These are phyloP conservation scores for Chytriomyces confervae DNA, from an alignment of 192 early-diverging fungal genomes.

Conservation along the genomic window DNA sequence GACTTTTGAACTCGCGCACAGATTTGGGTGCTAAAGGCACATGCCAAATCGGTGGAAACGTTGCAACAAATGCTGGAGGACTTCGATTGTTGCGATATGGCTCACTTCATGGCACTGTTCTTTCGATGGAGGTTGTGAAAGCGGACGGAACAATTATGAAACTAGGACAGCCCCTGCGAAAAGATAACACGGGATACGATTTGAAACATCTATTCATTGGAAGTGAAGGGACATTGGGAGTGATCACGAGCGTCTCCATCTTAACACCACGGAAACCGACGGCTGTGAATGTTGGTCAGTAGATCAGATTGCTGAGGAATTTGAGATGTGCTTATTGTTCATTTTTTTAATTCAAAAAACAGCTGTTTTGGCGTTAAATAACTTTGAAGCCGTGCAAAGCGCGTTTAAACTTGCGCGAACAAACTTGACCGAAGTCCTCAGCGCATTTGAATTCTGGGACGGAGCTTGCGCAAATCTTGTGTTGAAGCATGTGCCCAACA, in stretches of 20 bases:
- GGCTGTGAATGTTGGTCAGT: conserved; percentile 55
- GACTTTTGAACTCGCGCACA: background rate
- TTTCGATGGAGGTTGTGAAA: conserved; percentile 92
- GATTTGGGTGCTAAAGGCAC: conserved; percentile 68
- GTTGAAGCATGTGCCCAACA: conserved; percentile 68
- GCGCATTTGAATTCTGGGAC: conserved; percentile 99
- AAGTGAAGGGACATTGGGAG: conserved; percentile 91
- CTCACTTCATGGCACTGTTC: conserved; percentile 93
- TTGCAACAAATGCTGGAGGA: conserved; percentile 98
- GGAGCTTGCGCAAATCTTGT: conserved; percentile 70
- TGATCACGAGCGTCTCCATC: conserved; percentile 92
- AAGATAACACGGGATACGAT: conserved; percentile 98
- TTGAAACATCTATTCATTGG: conserved; percentile 99
- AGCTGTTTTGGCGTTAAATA: conserved; percentile 79
- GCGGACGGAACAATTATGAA: conserved; percentile 88
- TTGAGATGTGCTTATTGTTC: background rate
- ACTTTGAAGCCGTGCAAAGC: conserved; percentile 80
- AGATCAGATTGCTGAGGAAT: background rate
- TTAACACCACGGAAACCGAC: conserved; percentile 76
- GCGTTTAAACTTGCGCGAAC: conserved; percentile 77
- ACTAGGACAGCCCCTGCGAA: conserved; percentile 72
- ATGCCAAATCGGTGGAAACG: conserved; percentile 98
- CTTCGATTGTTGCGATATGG: conserved; percentile 94
- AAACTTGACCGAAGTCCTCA: conserved; percentile 90
- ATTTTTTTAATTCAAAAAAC: conserved; percentile 52